Percentiles rank a stretch among this genome's conserved stretches.
These are phyloP conservation scores for Scheffersomyces illinoinensis DNA, from an alignment of 1,139 yeast species.

Conservation along the genomic window DNA sequence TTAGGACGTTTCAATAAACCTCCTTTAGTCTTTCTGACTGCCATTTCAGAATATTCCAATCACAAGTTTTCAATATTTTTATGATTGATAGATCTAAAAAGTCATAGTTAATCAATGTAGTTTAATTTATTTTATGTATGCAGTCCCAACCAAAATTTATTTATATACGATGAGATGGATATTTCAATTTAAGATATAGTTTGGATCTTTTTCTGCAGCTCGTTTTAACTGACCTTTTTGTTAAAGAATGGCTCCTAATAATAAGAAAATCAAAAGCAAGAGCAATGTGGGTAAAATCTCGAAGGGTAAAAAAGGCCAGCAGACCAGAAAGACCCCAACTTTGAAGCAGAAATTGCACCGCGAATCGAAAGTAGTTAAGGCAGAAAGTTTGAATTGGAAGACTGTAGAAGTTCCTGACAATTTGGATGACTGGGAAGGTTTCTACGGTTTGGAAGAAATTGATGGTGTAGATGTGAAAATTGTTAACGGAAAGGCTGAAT, in stretches of 20 bases:
- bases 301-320: slow-evolving; percentile 7
- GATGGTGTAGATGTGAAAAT: slow-evolving; percentile 86
- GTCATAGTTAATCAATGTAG: not conserved
- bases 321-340: slow-evolving; percentile 22
- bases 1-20: slow-evolving; percentile 24
- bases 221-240: not conserved
- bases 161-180: not conserved
- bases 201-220: not conserved
- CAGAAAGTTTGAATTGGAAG: slow-evolving; percentile 70
- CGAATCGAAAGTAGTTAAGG: slow-evolving; percentile 46
- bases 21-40: slow-evolving; percentile 12
- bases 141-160: not conserved
- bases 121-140: not conserved
- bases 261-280: slow-evolving; percentile 1
- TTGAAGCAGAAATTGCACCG: slow-evolving; percentile 33
- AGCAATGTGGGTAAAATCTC: slow-evolving; percentile 8
- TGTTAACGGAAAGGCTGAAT: slow-evolving; percentile 64
- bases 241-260: not conserved
- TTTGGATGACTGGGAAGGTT: slow-evolving; percentile 84
- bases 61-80: not conserved
- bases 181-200: not conserved
- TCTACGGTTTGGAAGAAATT: slow-evolving; percentile 88
- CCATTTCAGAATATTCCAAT: not conserved
- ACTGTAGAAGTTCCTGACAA: slow-evolving; percentile 81
- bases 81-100: not conserved